Evolutionary conservation across 2,329 filamentous ascomycete species (phyloP), one percentile per base, ranked within the genome.

Genomic region (Epichloe gansuensis): DNA sequence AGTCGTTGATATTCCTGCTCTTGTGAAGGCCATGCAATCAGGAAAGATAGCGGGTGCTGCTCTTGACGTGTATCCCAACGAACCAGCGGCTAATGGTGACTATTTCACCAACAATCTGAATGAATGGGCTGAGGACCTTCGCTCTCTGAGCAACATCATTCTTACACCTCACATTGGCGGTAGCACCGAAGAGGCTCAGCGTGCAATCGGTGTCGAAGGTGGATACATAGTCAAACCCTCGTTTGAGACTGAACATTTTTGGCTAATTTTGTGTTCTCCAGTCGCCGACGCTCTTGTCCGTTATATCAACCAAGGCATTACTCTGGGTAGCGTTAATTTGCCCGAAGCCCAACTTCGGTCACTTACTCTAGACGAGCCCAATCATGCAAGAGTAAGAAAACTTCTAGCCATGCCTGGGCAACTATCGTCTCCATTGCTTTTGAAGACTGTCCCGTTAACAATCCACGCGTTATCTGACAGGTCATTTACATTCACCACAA

Each of bases 401-500:
- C 9, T n/a, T 15, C 17, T n/a, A 21, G 35, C 35, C 46, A 48
- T 23, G 39, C n/a, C 7, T 17, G 23, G 12, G 25, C 6, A 23
- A 13, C 37, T n/a, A 15, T n/a, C 7, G 3, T 39, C 5, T 15
- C 21, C 17, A 5, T 23, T 25, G 21, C 34, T 31, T 23, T 12
- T 31, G 12, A 15, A n/a, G 11, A n/a, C n/a, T 46, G n/a, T 4
- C 17, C 21, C 7, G 21, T 56, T 64, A 37, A 66, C 38, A 13
- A 31, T 11, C 8, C 4, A 25, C 12, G 5, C 23, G 7, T 39
- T 41, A n/a, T 37, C 13, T 23, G 35, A 17, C 52, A 83, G 76
- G 80, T 97, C 58, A 91, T 97, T 63, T 98, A 91, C 71, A 94
- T 98, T 61, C 93, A 98, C 73, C 86, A 86, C 70, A 98, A 98